These are phyloP conservation scores for Aspergillus sojae DNA, from an alignment of 2,329 filamentous ascomycete species.

Conservation along the genomic window DNA sequence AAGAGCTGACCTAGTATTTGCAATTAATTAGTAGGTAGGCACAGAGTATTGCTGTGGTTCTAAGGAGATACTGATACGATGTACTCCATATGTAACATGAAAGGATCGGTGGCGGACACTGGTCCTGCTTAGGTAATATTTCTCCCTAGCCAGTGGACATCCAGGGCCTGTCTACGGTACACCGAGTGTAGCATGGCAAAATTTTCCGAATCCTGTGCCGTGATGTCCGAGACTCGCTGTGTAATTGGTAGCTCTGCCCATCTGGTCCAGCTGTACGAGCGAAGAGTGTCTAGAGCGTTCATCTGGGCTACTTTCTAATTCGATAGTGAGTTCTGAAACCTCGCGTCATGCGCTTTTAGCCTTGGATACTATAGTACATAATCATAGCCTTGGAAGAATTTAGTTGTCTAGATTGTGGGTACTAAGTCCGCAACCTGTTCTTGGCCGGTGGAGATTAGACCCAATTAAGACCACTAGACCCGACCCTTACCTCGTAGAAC, in stretches of 20 bases:
- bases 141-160: not conserved
- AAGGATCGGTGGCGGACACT: not conserved
- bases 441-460: not conserved
- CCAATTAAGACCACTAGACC: not conserved
- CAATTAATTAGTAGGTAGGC: not conserved
- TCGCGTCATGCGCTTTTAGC: not conserved
- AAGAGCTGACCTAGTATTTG: not conserved
- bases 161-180: not conserved
- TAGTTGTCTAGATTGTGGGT: not conserved
- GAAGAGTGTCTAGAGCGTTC: not conserved
- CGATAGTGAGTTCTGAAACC: not conserved
- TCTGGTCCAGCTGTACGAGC: not conserved
- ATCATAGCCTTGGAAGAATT: not conserved
- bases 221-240: not conserved
- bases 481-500: not conserved
- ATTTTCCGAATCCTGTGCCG: not conserved
- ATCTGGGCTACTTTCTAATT: not conserved
- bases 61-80: not conserved
- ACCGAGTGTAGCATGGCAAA: not conserved
- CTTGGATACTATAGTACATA: not conserved
- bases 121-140: not conserved
- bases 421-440: not conserved
- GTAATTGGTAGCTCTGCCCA: not conserved
- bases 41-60: not conserved
- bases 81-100: not conserved